Evolutionary conservation across 1,139 yeast genomes (phyloP), one percentile per base, ranked within the genome.

Genomic region (Hyphopichia khmerensis): DNA sequence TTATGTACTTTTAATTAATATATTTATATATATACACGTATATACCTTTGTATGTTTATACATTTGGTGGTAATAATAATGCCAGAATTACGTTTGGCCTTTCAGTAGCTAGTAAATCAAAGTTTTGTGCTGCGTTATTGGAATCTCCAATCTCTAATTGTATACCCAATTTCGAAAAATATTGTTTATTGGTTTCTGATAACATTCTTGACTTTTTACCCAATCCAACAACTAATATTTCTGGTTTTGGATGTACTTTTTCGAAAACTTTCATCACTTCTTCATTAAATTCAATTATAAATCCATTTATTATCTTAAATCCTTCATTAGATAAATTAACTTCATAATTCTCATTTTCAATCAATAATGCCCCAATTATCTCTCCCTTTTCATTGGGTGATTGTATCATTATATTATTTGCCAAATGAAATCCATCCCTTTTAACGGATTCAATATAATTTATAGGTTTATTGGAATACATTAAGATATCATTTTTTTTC

Each of bases 71-170:
- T 32, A 87, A 63, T 41, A 87, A 62, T 31, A 87, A 64, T 0
- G 87, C 93, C 1, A 83, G 89, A 23, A 87, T 80, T 24, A 79
- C 81, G 26, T 74, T 69, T 0, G 95, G 90, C 49, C 96, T 69
- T 55, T 88, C 96, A 0, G 93, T 86, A 3, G 95, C 89, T 46
- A 87, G 64, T 40, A 87, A 64, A 54, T 87, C 95, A 63, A 79
- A 88, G 47, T 78, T 81, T 47, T 79, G 78, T 4, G 88, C 93
- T 0, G 90, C 88, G 51, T 80, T 80, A 48, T 63, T 65, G 2
- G 88, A 82, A 53, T 82, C 86, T 31, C 88, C 79, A 2, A 83
- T 68, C 52, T 87, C 95, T 19, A 83, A 62, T 55, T 82, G 84
- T 26, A 86, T 79, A 0, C 95, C 96, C 43, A 84, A 63, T 2